Evolutionary conservation across 2,329 filamentous ascomycete genomes (phyloP).

Genomic region (Neofusicoccum cordaticola): DNA sequence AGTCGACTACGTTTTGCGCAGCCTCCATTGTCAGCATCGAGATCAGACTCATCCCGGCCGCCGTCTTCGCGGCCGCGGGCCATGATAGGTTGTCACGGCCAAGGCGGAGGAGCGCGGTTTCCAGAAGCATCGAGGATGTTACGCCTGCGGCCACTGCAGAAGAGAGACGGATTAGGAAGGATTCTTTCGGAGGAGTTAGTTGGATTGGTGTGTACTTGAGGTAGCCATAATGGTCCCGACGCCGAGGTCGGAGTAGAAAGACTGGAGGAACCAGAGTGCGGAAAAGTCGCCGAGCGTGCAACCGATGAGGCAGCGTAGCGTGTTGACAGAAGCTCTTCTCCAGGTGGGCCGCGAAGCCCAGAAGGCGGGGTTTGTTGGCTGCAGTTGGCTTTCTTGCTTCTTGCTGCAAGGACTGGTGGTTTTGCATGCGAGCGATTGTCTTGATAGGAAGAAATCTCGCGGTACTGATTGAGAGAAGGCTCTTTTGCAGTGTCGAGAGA

Average conservation of each 20-base stretch:
- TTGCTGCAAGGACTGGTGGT: background rate
- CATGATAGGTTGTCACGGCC: conserved; percentile 51
- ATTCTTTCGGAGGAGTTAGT: accelerated
- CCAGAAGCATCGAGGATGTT: conserved; percentile 51
- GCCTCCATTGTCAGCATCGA: conserved; percentile 60
- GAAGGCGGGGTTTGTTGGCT: conserved; percentile 23
- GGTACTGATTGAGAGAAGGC: background rate
- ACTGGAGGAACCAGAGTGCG: conserved; percentile 55
- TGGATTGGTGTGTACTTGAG: conserved; percentile 35
- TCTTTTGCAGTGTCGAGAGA: too few relatives aligned
- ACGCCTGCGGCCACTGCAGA: conserved; percentile 51
- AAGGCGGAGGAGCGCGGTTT: conserved; percentile 50
- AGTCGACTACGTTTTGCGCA: conserved; percentile 56
- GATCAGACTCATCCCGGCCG: conserved; percentile 58
- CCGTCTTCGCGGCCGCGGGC: conserved; percentile 49
- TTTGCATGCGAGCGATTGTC: background rate
- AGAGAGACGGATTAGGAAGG: background rate
- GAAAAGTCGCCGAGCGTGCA: conserved; percentile 58
- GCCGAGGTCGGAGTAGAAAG: conserved; percentile 46
- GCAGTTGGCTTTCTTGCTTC: background rate
- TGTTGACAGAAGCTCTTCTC: conserved; percentile 54
- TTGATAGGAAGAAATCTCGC: background rate
- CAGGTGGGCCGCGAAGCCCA: conserved; percentile 43
- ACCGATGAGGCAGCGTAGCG: conserved; percentile 54
- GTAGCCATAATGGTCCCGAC: conserved; percentile 52